Evolutionary conservation across 805 yeast genomes (phyloP), one percentile per base, ranked within the genome.

Genomic region (Ogataea henricii): DNA sequence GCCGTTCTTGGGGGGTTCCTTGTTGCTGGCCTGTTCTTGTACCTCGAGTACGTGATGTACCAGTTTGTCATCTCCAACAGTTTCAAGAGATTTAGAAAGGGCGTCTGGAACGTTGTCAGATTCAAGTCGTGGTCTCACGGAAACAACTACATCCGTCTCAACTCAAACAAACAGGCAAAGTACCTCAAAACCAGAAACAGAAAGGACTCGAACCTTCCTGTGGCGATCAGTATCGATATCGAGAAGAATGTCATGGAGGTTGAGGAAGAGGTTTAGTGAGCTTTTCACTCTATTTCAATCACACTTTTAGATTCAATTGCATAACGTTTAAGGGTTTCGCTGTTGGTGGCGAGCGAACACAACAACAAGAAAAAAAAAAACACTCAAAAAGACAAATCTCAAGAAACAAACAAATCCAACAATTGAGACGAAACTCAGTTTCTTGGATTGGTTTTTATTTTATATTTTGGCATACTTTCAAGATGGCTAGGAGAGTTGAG

Each of bases 1-100:
- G 85, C 90, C 22, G 87, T 89, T 2, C 60, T 86, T 35, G 79
- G 78, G 12, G 96, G 96, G 1, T 82, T 86, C 55, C 51, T 78
- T 14, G 60, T 85, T 41, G 90, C 83, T 3, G 69, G 71, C 35
- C 45, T 67, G 9, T 50, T 80, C 10, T 61, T 79, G n/a, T 73
- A 65, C 47, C 59, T 69, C 9, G 85, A 81, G 60, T 79, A 74
- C 55, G 59, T 72, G 41, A 57, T 79, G 12, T 76, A 76, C 54
- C 56, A 68, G 36, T 71, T 45, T 35, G 59, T 53, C 47, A 57
- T 57, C 20, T 56, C 66, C n/a, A 43, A 48, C 21, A 26, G 55
- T 5, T 56, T 55, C 45, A 55, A 55, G 35, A 54, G 52, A 33
- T 45, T 57, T 35, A 53, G 48, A 36, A 58, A 54, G 37, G 61